These are phyloP conservation scores for Dalbergia cochinchinensis DNA, from an alignment of 306 rosid species.

Conservation along the genomic window DNA sequence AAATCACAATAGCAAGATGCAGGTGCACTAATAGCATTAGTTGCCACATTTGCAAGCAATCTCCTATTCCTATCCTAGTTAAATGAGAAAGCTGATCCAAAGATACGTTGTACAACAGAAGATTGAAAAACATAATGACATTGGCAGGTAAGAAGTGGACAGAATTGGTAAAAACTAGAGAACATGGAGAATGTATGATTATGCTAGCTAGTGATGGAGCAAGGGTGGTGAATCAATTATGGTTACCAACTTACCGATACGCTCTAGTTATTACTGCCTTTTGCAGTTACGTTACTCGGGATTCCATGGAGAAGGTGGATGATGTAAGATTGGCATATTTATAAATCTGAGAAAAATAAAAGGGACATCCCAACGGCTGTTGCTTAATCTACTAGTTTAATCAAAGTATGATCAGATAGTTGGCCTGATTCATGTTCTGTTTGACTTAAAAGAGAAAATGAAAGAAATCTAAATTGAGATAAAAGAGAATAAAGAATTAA, in stretches of 20 bases:
- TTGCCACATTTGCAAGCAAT: slow-evolving; percentile 50
- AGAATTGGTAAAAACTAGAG: slow-evolving; percentile 39
- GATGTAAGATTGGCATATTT: no score
- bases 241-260: not conserved
- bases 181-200: slow-evolving; percentile 39
- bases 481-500: no score
- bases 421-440: no score
- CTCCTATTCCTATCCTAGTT: slow-evolving; percentile 43
- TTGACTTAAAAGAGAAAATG: no score
- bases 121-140: not conserved
- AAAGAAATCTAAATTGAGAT: no score
- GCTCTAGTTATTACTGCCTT: slow-evolving; percentile 1
- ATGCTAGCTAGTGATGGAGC: not conserved
- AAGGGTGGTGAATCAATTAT: slow-evolving; percentile 14
- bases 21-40: slow-evolving; percentile 40
- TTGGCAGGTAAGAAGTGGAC: not conserved
- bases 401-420: not conserved
- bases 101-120: not conserved
- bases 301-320: not conserved
- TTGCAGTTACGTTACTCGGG: slow-evolving; percentile 18
- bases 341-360: no score
- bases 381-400: not conserved
- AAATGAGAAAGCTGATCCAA: slow-evolving; percentile 20
- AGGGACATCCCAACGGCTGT: not conserved
- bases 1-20: slow-evolving; percentile 59